Base-by-base conservation (phyloP, 2,329 filamentous ascomycete species). In the Aciculosporium take region DNA sequence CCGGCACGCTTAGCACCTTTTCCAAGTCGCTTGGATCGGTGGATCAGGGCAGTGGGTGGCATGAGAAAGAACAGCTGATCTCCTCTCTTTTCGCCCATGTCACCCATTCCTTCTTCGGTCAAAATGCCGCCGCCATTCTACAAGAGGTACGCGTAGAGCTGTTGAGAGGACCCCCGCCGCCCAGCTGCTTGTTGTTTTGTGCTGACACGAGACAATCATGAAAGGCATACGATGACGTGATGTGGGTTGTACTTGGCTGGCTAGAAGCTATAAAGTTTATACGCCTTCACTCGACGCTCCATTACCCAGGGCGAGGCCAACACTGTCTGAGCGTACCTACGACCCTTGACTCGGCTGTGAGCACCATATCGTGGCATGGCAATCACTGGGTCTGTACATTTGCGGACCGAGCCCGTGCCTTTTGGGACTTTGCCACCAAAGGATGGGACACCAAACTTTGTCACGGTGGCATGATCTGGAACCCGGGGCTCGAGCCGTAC, bases 201-300 rank as follows among this genome's bases (percentile, higher is more conserved):
- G 27, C 39, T 36, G 27, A 41, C 13, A 24, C 5, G 28, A 30
- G 17, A 23, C 9, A 20, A 21, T 33, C 30, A 13, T 13, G n/a
- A n/a, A 2, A 91, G 66, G 89, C 89, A 0, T 94, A 81, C 56
- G 89, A 95, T 55, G 89, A 96, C 57, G 94, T 94, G 65, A 72
- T 94, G 3, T 96, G 89, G 89, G 86, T 95, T 1, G 86, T 93
- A 2, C 69, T 96, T 29, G 85, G 82, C 47, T 95, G 89, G 88
- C 65, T 95, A 40, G 85, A 94, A 56, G 76, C 75, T 37, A 73
- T 87, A 47, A 79, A 82, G 49, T 87, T 94, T 54, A 74, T 89
- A 39, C 65, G 76, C 25, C 63, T 71, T n/a, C 85, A 93, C 55
- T 76, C 74, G 2, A 61, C 66, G 2, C 56, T 76, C 15, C 78